phyloP scores from a whole-genome alignment of 768 basidiomycete genomes.

The Ramaria rubella region DNA sequence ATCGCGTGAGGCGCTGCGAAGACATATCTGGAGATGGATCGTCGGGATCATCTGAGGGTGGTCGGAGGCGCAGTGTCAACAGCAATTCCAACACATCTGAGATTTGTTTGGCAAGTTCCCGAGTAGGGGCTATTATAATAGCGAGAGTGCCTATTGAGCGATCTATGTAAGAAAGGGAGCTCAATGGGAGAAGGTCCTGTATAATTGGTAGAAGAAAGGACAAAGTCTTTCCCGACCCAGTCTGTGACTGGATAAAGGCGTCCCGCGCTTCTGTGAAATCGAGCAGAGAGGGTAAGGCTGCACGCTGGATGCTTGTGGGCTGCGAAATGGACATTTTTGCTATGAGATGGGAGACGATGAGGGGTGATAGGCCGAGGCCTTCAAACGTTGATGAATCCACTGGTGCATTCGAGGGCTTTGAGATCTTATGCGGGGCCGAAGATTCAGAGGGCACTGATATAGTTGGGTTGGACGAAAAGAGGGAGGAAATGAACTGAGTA shows the following conservation, averaged over 20 bases:
- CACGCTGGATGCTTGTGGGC: slow-evolving; percentile 87
- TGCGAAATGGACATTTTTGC: slow-evolving; percentile 75
- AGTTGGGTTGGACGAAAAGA: slow-evolving; percentile 81
- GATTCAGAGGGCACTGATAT: slow-evolving; percentile 37
- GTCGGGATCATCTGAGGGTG: slow-evolving; percentile 42
- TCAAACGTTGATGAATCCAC: slow-evolving; percentile 73
- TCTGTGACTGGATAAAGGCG: slow-evolving; percentile 92
- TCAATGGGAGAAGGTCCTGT: slow-evolving; percentile 87
- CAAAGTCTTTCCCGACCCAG: slow-evolving; percentile 94
- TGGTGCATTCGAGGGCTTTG: slow-evolving; percentile 77
- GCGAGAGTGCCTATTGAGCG: slow-evolving; percentile 92
- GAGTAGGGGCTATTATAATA: slow-evolving; percentile 89
- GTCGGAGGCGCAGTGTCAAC: slow-evolving; percentile 66
- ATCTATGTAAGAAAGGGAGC: slow-evolving; percentile 87
- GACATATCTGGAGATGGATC: slow-evolving; percentile 22
- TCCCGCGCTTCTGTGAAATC: slow-evolving; percentile 47
- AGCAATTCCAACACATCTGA: slow-evolving; percentile 87
- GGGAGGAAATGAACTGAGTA: slow-evolving; percentile 76
- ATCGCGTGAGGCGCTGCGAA: slow-evolving; percentile 57
- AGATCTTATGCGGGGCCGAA: slow-evolving; percentile 20
- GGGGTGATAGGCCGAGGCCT: slow-evolving; percentile 77
- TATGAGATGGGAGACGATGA: slow-evolving; percentile 70
- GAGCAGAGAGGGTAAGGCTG: slow-evolving; percentile 59
- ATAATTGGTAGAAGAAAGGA: slow-evolving; percentile 92
- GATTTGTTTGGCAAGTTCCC: slow-evolving; percentile 95